Percentiles rank a stretch among this genome's conserved stretches.
phyloP scores from a whole-genome alignment of 495 filamentous ascomycete species.

The Oleoguttula mirabilis region DNA sequence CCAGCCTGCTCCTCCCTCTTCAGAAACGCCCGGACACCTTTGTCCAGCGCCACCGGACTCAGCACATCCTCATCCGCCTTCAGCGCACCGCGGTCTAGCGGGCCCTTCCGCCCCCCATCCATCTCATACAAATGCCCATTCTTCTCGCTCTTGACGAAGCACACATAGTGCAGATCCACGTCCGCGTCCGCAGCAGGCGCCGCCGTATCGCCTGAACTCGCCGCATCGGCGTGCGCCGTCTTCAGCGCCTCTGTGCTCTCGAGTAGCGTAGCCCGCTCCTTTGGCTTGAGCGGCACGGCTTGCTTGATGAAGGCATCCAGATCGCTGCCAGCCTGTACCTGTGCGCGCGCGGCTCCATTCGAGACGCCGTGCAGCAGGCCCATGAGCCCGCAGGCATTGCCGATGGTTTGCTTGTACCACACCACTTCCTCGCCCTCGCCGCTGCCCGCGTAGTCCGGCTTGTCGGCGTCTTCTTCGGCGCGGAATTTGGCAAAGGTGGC shows the following conservation, averaged over 20 bases:
- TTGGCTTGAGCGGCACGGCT: constrained; percentile 35
- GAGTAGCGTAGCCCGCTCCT: constrained; percentile 28
- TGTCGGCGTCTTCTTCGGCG: constrained; percentile 28
- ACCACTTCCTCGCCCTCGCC: constrained; percentile 44
- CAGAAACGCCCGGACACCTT: constrained; percentile 47
- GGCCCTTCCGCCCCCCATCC: constrained; percentile 49
- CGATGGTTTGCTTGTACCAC: constrained; percentile 56
- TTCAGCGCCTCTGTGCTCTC: constrained; percentile 32
- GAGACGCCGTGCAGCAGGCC: constrained; percentile 46
- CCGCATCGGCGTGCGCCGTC: constrained; percentile 30
- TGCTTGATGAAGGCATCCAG: constrained; percentile 24
- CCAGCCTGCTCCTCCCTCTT: constrained; percentile 39
- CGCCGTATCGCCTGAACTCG: constrained; percentile 27
- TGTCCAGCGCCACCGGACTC: constrained; percentile 48
- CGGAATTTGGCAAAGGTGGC: constrained; percentile 39
- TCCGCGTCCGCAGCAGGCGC: constrained; percentile 28
- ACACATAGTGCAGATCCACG: constrained; percentile 34
- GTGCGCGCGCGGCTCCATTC: constrained; percentile 37
- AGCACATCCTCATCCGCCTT: constrained; percentile 56
- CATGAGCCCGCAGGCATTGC: constrained; percentile 54
- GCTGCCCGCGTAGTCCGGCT: constrained; percentile 36
- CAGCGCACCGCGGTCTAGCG: constrained; percentile 55
- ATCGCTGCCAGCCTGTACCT: constrained; percentile 24
- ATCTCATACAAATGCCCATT: constrained; percentile 33
- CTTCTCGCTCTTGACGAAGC: constrained; percentile 31